Evolutionary conservation across 1,284 basidiomycete species (phyloP).

Genomic region (Vanrija sp.): DNA sequence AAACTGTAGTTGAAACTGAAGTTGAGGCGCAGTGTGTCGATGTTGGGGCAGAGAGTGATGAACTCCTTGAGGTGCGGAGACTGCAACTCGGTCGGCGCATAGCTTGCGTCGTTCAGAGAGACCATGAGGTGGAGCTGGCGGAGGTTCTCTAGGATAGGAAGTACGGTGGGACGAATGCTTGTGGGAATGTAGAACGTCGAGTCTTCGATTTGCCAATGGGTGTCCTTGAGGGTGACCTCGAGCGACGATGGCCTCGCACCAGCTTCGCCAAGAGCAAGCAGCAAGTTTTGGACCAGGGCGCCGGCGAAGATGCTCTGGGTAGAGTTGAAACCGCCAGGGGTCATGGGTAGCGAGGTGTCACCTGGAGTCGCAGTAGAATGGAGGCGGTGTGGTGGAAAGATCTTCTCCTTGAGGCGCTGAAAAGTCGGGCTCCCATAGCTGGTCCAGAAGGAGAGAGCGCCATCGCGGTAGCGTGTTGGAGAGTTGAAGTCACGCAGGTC

Average conservation of each 20-base stretch:
- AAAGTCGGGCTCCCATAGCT: neutral
- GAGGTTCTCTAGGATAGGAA: neutral
- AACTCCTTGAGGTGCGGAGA: slow-evolving; percentile 1
- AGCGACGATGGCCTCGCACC: neutral
- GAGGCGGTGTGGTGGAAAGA: too few relatives aligned
- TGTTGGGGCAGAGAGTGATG: slow-evolving; percentile 4
- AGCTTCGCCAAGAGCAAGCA: neutral
- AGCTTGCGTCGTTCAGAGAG: neutral
- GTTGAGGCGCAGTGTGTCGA: slow-evolving; percentile 11
- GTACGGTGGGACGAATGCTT: neutral
- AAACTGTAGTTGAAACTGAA: neutral
- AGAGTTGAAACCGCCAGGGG: too few relatives aligned
- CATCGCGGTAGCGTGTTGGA: slow-evolving; percentile 9
- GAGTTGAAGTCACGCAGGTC: slow-evolving; percentile 53
- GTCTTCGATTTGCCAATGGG: neutral
- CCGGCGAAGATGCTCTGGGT: neutral
- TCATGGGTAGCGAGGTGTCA: neutral
- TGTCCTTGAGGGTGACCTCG: slow-evolving; percentile 1
- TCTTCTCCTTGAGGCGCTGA: neutral
- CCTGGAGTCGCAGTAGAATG: too few relatives aligned
- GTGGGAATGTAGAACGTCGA: neutral
- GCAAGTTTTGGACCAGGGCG: neutral
- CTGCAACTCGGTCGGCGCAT: neutral
- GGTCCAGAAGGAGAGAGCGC: neutral
- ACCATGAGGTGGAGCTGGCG: slow-evolving; percentile 8